Base-by-base conservation (phyloP, 176 grass and related monocot genomes). In the Carex scoparia region DNA sequence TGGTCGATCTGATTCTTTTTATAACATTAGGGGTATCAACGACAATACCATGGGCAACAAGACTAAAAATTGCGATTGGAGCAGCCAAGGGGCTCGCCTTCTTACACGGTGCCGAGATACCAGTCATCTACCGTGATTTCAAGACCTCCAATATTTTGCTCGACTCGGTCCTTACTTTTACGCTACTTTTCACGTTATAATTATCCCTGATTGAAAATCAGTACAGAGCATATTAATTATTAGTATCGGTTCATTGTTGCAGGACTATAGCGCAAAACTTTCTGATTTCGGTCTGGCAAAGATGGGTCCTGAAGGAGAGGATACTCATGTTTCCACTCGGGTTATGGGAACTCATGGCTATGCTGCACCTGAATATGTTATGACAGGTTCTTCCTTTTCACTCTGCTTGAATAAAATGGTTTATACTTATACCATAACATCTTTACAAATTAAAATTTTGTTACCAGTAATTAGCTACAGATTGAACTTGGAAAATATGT, bases 271-370 rank as follows among this genome's bases (percentile, higher is more conserved):
- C 1, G 91, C 96, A 8, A 99, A 99, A 88, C 91, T 99, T 0
- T 99, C 96, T 0, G 96, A 99, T 85, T 99, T 99, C 51, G 96
- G 96, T 5, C 87, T 99, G 0, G 96, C 96, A 11, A 95, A 95
- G 87, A 95, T 99, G 93, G 96, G 96, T 0, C 96, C 96, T 1
- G 90, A 92, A 76, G 96, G 96, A 0, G 91, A 94, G 37, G 96
- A 99, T 49, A 99, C 96, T 28, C 96, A 99, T 85, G 96, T 99
- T 46, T 95, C 91, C 0, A 99, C 96, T 7, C 88, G 93, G 11
- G 96, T 99, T n/a, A 99, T 99, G 96, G 96, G 96, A 54, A 99
- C 96, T 1, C 96, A 99, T 74, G 96, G 96, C 3, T 99, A 99
- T 35, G 93, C 96, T 0, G 96, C 96, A 5, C 96, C 96, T 1